A percentile compares a stretch with the other conserved stretches of the same genome.
These are phyloP conservation scores for Backusella sp. DNA, from an alignment of 192 early-diverging fungal species.

Conservation along the genomic window DNA sequence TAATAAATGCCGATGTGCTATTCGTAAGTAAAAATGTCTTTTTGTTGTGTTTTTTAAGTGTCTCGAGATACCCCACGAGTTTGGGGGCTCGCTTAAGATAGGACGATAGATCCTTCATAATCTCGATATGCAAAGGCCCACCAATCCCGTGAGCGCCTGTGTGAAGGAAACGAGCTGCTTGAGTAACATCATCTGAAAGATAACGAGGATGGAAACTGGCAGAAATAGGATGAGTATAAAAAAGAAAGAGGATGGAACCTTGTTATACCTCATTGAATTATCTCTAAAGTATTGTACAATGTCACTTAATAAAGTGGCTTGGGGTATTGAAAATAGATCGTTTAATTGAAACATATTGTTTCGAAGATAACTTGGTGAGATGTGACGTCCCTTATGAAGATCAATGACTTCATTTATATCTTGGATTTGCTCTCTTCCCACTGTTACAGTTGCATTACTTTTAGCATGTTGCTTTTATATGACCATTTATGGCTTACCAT, in stretches of 20 bases:
- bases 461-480: no score
- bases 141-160: constrained; percentile 44
- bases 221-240: background rate
- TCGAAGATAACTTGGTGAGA: constrained; percentile 54
- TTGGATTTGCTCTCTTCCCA: constrained; percentile 55
- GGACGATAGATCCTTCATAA: constrained; percentile 45
- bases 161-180: constrained; percentile 54
- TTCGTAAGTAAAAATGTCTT: constrained; percentile 60
- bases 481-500: constrained; percentile 20
- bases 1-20: constrained; percentile 53
- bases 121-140: constrained; percentile 46
- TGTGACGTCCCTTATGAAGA: constrained; percentile 55
- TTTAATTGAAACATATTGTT: constrained; percentile 59
- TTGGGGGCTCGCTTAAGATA: constrained; percentile 49
- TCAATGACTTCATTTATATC: constrained; percentile 52
- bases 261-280: constrained; percentile 39
- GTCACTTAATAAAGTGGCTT: constrained; percentile 55
- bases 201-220: constrained; percentile 59
- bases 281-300: constrained; percentile 61
- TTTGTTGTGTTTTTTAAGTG: constrained; percentile 46
- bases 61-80: constrained; percentile 49
- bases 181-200: constrained; percentile 54
- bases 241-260: background rate
- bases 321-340: constrained; percentile 58
- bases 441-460: constrained; percentile 7